Evolutionary conservation across 768 basidiomycete genomes (phyloP), one percentile per base, ranked within the genome.

Genomic region (Hypholoma fasciculare): DNA sequence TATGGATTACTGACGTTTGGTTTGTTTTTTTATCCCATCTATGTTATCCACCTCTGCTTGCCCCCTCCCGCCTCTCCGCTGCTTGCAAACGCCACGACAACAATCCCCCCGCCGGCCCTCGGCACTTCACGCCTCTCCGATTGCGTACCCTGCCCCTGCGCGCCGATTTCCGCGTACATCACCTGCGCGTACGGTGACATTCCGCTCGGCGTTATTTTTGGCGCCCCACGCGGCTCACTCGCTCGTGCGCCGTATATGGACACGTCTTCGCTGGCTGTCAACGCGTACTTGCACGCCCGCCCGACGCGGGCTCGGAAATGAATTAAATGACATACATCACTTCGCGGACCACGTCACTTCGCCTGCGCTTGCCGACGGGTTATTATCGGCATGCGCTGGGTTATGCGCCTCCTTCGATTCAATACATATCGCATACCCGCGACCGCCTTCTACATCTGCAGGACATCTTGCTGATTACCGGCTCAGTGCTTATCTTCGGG

Each of bases 381-480:
- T 14, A 19, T 47, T 30, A 17, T 47, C 44, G 54, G 43, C 12
- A 14, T 47, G 16, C 26, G 27, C 34, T 47, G 43, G 11, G 44
- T 52, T 49, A n/a, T 17, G 34, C 53, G 36, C 57, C 46, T 48
- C 50, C 30, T 48, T 61, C 36, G 47, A 52, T 49, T 58, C 50
- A 39, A 17, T 34, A 34, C 30, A 34, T 34, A 34, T 34, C 30
- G 30, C 30, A 9, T 9, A 6, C 2, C 11, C 40, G 37, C 30
- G 14, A 16, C 17, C 55, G 20, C 40, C 40, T n/a, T 4, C 19
- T 20, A 34, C 36, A 39, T 38, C 52, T 57, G 62, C 72, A 91
- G 91, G 96, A 98, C 70, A 98, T 98, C 62, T 83, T 99, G 26
- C 86, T 98, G 59, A 94, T 99, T 73, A 82, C 85, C 7, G 94